Percentiles rank a stretch among this genome's conserved stretches.
Conservation (phyloP, 352 stramenopile genomes). For the Phytophthora meadii region DNA sequence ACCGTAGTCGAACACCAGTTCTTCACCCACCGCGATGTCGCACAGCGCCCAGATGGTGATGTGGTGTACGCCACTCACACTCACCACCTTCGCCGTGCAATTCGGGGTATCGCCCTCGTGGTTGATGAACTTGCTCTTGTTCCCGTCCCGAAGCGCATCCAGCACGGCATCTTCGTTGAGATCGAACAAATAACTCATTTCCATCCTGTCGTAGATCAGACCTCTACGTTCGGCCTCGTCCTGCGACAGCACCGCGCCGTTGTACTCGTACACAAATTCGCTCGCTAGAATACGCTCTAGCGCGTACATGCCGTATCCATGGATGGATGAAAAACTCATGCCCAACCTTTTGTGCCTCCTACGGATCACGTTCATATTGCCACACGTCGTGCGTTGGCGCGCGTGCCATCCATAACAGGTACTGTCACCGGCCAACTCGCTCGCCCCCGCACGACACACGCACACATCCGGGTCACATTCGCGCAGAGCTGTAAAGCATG, state of each 20-base stretch:
- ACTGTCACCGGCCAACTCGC: slow-evolving; percentile 34
- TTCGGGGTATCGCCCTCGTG: slow-evolving; percentile 72
- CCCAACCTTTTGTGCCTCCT: slow-evolving; percentile 43
- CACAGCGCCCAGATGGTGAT: slow-evolving; percentile 90
- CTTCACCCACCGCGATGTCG: slow-evolving; percentile 79
- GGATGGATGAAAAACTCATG: slow-evolving; percentile 55
- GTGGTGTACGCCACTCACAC: slow-evolving; percentile 86
- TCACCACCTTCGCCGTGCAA: slow-evolving; percentile 75
- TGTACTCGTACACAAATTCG: slow-evolving; percentile 76
- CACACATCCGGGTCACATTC: slow-evolving; percentile 72
- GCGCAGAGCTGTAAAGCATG: slow-evolving; percentile 59
- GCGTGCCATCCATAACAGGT: no score
- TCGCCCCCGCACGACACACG: slow-evolving; percentile 51
- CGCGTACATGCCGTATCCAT: slow-evolving; percentile 64
- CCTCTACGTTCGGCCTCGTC: slow-evolving; percentile 73
- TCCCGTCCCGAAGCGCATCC: slow-evolving; percentile 90
- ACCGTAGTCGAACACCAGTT: slow-evolving; percentile 72
- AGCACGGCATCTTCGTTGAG: slow-evolving; percentile 88
- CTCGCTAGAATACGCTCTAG: slow-evolving; percentile 44
- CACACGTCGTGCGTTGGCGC: slow-evolving; percentile 7
- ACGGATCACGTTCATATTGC: slow-evolving; percentile 33
- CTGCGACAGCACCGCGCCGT: slow-evolving; percentile 60
- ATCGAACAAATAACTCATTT: slow-evolving; percentile 92
- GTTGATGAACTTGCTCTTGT: slow-evolving; percentile 93
- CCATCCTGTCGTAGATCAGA: slow-evolving; percentile 80